Conservation (phyloP, 1,139 yeast species). For the Saccharomyces hybrid region DNA sequence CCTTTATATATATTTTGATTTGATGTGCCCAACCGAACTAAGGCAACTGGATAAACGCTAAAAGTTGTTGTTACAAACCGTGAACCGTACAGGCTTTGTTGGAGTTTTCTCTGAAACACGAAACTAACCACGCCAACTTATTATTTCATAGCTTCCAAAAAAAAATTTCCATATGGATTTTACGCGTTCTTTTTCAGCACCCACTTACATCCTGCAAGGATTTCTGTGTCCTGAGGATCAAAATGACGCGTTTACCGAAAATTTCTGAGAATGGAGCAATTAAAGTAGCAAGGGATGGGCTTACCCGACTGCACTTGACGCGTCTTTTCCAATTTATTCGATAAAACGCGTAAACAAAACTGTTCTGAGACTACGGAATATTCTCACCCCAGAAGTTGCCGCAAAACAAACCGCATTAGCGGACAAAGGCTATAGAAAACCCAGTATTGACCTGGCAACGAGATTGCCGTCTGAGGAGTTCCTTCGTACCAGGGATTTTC, state of each 20-base stretch:
- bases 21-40: background rate
- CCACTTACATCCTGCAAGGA: background rate
- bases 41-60: background rate
- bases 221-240: constrained; percentile 1
- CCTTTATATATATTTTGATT: background rate
- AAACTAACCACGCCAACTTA: background rate
- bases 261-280: background rate
- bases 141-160: background rate
- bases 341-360: background rate
- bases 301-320: background rate
- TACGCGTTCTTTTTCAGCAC: background rate
- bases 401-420: background rate
- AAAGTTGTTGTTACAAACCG: background rate
- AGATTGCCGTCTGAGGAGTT: background rate
- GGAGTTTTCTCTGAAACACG: background rate
- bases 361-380: background rate
- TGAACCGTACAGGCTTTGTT: background rate
- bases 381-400: background rate
- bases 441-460: background rate
- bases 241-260: background rate
- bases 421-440: background rate
- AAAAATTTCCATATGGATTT: background rate
- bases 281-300: background rate
- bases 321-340: background rate
- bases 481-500: background rate